Evolutionary conservation across 2,329 filamentous ascomycete species (phyloP), one percentile per base, ranked within the genome.

Genomic region (Cryphonectria naterciae): DNA sequence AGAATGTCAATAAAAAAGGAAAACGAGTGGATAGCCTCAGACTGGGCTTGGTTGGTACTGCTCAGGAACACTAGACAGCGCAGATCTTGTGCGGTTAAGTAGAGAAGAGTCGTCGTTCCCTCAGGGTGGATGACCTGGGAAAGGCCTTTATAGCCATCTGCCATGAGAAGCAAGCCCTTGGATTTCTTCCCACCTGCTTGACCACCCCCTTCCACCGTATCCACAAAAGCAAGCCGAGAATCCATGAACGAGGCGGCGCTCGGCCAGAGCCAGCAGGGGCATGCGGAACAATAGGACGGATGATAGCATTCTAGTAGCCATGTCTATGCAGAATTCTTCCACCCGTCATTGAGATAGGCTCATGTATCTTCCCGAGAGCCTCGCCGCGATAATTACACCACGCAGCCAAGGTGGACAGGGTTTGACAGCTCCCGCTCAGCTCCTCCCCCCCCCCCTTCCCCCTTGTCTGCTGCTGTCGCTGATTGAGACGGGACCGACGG

Each of bases 21-120:
- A 70, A 72, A 70, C 35, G 70, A 72, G 58, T 72, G 68, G 49
- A 46, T 41, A 67, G 66, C 67, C 69, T 71, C 49, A 32, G 63
- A 7, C n/a, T 28, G 58, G 66, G 71, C 66, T 35, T n/a, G 35
- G n/a, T 35, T n/a, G 35, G n/a, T 8, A 65, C n/a, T 68, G 62
- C 69, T 70, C 68, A 70, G 46, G 35, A 41, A 19, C 39, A 61
- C 62, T 68, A 69, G 32, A 54, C 43, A n/a, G 19, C 43, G 5
- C 25, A 54, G 62, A 68, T 63, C 54, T 49, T 72, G 68, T 37
- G 32, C 28, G 63, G 52, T 37, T 43, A 28, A 17, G 19, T 41
- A 39, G 61, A 52, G 37, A 22, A 52, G 25, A 39, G 10, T 49
- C 22, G 22, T 10, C 13, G 25, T n/a, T n/a, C 41, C 35, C 41